Percentiles rank a stretch among this genome's conserved stretches.
phyloP scores from a whole-genome alignment of 129 eudicot genomes.

The Flaveria bidentis region DNA sequence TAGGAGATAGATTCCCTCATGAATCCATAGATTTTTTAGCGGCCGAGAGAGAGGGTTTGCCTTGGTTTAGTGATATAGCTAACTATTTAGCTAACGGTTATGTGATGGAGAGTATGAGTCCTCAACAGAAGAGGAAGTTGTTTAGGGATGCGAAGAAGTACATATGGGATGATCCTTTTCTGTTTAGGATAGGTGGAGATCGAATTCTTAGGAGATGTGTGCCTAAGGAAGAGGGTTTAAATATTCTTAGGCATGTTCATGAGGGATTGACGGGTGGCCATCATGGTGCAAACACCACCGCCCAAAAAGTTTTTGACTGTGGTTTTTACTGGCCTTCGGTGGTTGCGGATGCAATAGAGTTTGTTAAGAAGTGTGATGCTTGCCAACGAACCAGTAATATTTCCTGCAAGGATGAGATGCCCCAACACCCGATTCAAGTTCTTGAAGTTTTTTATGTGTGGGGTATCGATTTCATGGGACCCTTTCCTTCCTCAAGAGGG shows the following conservation, averaged over 20 bases:
- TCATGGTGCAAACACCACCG: not conserved
- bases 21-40: not conserved
- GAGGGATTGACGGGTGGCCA: not conserved
- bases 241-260: not conserved
- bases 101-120: not conserved
- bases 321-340: not conserved
- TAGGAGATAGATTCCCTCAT: not conserved
- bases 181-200: not conserved
- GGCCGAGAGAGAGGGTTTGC: not conserved
- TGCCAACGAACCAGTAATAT: not conserved
- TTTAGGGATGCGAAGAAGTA: not conserved
- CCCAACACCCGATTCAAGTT: not conserved
- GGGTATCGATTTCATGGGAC: not conserved
- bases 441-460: not conserved
- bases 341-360: not conserved
- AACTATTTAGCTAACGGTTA: not conserved
- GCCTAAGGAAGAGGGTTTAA: not conserved
- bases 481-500: not conserved
- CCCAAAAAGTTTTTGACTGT: not conserved
- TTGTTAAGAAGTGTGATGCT: not conserved
- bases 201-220: not conserved
- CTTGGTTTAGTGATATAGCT: not conserved
- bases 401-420: not conserved
- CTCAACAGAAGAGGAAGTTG: not conserved
- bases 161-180: not conserved